Conservation (phyloP, 2,329 filamentous ascomycete species). For the Dactylonectria estremocensis region DNA sequence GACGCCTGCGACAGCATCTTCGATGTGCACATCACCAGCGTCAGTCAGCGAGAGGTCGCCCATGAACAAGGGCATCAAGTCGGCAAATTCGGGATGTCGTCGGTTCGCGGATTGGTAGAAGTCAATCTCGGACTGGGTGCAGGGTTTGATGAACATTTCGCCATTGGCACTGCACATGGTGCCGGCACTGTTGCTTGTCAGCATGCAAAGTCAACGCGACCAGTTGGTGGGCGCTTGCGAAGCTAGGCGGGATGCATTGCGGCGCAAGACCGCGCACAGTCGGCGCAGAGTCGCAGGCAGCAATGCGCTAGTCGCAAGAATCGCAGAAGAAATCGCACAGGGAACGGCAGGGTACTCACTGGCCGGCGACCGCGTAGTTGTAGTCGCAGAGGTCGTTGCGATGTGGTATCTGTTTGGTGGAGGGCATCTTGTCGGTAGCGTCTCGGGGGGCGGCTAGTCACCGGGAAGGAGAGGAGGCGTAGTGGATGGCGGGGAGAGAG, state of each 20-base stretch:
- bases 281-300: slow-evolving; percentile 31
- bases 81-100: slow-evolving; percentile 80
- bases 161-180: slow-evolving; percentile 89
- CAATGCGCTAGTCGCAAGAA: background rate
- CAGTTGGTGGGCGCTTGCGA: slow-evolving; percentile 19
- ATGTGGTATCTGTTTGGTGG: slow-evolving; percentile 64
- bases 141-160: slow-evolving; percentile 93
- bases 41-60: slow-evolving; percentile 82
- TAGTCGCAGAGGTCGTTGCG: slow-evolving; percentile 77
- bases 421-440: slow-evolving; percentile 44
- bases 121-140: slow-evolving; percentile 85
- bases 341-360: slow-evolving; percentile 70
- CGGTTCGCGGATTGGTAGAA: slow-evolving; percentile 86
- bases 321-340: slow-evolving; percentile 8
- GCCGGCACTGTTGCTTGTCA: slow-evolving; percentile 77
- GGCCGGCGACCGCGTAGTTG: slow-evolving; percentile 84
- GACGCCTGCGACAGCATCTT: slow-evolving; percentile 63
- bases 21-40: slow-evolving; percentile 63
- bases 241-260: slow-evolving; percentile 6
- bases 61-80: slow-evolving; percentile 88
- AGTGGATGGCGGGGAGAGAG: slow-evolving; percentile 9
- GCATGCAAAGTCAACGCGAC: slow-evolving; percentile 10
- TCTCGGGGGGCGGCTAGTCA: slow-evolving; percentile 32
- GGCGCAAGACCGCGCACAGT: slow-evolving; percentile 16
- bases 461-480: slow-evolving; percentile 32